Percentiles rank a stretch among this genome's conserved stretches.
Evolutionary conservation across 2,329 filamentous ascomycete genomes (phyloP).

Genomic region (Botryotinia calthae): DNA sequence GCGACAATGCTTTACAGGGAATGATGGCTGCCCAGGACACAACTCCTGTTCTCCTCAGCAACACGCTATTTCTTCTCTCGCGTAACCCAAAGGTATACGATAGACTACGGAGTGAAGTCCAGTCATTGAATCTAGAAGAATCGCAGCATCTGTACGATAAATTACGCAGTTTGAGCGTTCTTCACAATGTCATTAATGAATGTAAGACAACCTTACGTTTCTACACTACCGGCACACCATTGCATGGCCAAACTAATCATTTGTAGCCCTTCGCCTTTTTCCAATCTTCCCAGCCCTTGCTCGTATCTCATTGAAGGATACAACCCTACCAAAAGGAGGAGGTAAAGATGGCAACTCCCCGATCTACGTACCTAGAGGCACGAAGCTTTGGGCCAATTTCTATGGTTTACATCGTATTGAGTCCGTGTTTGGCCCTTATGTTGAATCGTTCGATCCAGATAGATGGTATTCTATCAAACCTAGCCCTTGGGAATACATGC

Average conservation of each 20-base stretch:
- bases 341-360: constrained; percentile 22
- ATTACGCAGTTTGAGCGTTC: neutral
- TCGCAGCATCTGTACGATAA: neutral
- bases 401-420: constrained; percentile 4
- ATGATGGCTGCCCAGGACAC: constrained; percentile 9
- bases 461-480: constrained; percentile 64
- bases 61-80: constrained; percentile 11
- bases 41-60: constrained; percentile 3
- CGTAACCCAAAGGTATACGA: neutral
- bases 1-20: constrained; percentile 11
- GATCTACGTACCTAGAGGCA: constrained; percentile 22
- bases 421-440: constrained; percentile 64
- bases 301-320: constrained; percentile 21
- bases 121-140: neutral
- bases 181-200: constrained; percentile 1
- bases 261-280: constrained; percentile 28
- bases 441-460: constrained; percentile 68
- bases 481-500: constrained; percentile 62
- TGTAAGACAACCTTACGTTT: neutral
- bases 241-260: neutral
- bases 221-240: neutral
- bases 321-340: constrained; percentile 24
- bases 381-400: constrained; percentile 1
- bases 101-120: neutral
- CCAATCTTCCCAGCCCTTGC: constrained; percentile 28